A percentile compares a stretch with the other conserved stretches of the same genome.
phyloP scores from a whole-genome alignment of 306 rosid genomes.

The Dryas drummondii region DNA sequence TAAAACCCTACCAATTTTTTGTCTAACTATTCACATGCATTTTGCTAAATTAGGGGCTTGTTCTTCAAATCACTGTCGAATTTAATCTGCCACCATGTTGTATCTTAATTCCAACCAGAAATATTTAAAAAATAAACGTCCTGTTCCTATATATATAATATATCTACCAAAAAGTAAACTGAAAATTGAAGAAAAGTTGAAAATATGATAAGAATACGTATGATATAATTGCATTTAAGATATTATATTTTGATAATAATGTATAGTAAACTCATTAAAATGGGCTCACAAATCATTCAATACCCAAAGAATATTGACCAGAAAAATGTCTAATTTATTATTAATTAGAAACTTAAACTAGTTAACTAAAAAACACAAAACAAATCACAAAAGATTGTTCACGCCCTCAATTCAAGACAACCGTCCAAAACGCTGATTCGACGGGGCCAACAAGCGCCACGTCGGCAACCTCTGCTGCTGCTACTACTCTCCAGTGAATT shows the following conservation, averaged over 20 bases:
- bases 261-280: too few species aligned
- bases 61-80: not conserved
- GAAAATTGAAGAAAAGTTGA: not conserved
- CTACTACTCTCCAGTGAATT: not conserved
- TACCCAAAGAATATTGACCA: too few species aligned
- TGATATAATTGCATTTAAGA: too few species aligned
- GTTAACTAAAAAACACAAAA: too few species aligned
- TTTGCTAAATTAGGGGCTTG: not conserved
- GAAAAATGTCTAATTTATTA: too few species aligned
- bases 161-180: not conserved
- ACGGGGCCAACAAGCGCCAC: constrained; percentile 29
- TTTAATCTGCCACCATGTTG: too few species aligned
- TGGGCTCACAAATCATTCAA: too few species aligned
- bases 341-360: too few species aligned
- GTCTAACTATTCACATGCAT: not conserved
- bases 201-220: not conserved
- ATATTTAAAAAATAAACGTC: too few species aligned
- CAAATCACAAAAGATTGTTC: too few species aligned
- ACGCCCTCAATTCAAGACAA: not conserved
- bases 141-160: not conserved
- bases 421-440: constrained; percentile 16
- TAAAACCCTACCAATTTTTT: not conserved
- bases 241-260: too few species aligned
- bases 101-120: too few species aligned
- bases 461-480: not conserved